These are phyloP conservation scores for Pseudonitzschia multiseries DNA, from an alignment of 108 stramenopile species.

Conservation along the genomic window DNA sequence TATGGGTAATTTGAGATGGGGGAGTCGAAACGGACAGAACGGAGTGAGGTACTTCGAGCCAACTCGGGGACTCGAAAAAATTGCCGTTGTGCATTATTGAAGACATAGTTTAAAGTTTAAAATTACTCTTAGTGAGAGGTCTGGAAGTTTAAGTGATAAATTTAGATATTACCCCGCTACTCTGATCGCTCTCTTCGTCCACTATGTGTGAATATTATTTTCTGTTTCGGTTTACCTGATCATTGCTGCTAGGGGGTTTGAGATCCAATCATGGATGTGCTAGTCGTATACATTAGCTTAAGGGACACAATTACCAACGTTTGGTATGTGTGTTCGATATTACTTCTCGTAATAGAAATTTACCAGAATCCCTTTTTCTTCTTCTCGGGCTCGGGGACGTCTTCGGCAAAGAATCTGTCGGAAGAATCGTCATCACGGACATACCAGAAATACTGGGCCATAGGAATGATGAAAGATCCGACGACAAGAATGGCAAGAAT, in stretches of 20 bases:
- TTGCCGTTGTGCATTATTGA: no score
- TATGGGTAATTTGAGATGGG: no score
- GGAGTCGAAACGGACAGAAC: no score
- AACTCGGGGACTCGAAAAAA: no score
- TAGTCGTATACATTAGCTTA: neutral
- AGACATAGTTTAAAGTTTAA: no score
- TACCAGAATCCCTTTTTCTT: slow-evolving; percentile 75
- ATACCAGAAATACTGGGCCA: slow-evolving; percentile 98
- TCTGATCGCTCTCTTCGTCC: neutral
- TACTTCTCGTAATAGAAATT: neutral
- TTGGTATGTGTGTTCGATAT: neutral
- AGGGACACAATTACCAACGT: neutral
- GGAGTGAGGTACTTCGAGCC: no score
- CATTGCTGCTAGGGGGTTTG: neutral
- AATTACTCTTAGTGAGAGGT: no score
- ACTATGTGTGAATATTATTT: neutral
- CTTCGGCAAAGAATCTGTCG: slow-evolving; percentile 75
- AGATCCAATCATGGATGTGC: neutral
- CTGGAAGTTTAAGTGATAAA: neutral
- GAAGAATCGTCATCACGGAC: slow-evolving; percentile 86
- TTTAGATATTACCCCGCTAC: neutral
- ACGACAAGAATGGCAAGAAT: slow-evolving; percentile 90
- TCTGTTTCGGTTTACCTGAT: neutral
- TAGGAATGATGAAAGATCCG: slow-evolving; percentile 95
- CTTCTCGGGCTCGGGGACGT: slow-evolving; percentile 50